Base-by-base conservation (phyloP, 1,284 basidiomycete genomes). In the Phellopilus nigrolimitatus region DNA sequence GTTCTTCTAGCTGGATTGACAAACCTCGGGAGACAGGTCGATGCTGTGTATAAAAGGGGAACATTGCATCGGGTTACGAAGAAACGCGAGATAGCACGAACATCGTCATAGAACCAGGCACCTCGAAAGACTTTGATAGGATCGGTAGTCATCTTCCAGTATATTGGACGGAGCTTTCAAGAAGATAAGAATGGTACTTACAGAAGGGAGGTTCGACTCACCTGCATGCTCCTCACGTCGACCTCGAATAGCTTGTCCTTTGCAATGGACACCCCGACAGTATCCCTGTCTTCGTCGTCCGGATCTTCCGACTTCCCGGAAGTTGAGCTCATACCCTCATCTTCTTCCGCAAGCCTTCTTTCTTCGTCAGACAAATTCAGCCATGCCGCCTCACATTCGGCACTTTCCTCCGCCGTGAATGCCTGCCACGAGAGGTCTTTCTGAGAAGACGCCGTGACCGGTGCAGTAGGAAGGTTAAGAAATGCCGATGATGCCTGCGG, bases 21-120 rank as follows among this genome's bases (percentile, higher is more conserved):
- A 78, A 63, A 10, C 71, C 67, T 60, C 69, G 68, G 1, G 68
- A 66, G 49, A 74, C 62, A 6, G 64, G 64, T 10, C 56, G 48
- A 28, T 49, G 57, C 64, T 66, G 47, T 12, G 43, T 19, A 21
- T 22, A 41, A n/a, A 27, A 44, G 22, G 31, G 15, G 19, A 25
- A 10, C 33, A 43, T 30, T 41, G 13, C 30, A 17, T 27, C 28
- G 33, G 36, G 24, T 10, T 21, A n/a, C 10, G 25, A 27, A 34
- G 15, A 37, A 21, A 52, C 12, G 41, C 28, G 28, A 31, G 33
- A 33, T 42, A 22, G 68, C 3, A 53, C 67, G 56, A 3, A 70
- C 70, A 53, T 72, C 71, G 56, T 74, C 72, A 51, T 67, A 68
- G 62, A 76, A 77, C 76, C 76, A 79, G 9, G 67, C 68, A 4